Percentiles rank a stretch among this genome's conserved stretches.
Evolutionary conservation across 768 basidiomycete genomes (phyloP).

Genomic region (Leccinum ochraceum): DNA sequence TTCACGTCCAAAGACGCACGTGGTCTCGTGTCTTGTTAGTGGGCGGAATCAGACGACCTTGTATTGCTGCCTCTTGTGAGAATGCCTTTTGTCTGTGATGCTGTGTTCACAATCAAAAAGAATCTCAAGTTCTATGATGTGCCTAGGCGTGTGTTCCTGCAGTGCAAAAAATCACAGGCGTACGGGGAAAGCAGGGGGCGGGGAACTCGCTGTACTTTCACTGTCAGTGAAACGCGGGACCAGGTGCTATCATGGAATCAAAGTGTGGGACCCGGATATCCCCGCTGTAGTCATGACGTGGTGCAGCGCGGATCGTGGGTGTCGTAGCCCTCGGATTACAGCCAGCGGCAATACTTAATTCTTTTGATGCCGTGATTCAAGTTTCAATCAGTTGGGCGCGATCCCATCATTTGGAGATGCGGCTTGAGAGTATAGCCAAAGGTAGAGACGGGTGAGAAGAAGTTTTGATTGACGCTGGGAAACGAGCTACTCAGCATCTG

Average conservation of each 20-base stretch:
- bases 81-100: conserved; percentile 2
- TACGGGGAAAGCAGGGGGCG: background rate
- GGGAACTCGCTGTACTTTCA: background rate
- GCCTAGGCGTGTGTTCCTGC: conserved; percentile 7
- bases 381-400: conserved; percentile 13
- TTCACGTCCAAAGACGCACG: conserved; percentile 1
- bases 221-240: background rate
- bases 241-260: background rate
- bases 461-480: conserved; percentile 10
- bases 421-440: conserved; percentile 4
- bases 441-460: background rate
- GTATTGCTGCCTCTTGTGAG: conserved; percentile 5
- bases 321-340: conserved; percentile 7
- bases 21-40: background rate
- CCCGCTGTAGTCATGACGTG: conserved; percentile 11
- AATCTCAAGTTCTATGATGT: conserved; percentile 1
- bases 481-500: background rate
- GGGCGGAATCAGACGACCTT: conserved; percentile 9
- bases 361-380: conserved; percentile 9
- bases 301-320: conserved; percentile 4
- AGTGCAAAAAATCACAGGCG: conserved; percentile 1
- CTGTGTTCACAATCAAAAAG: background rate
- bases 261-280: conserved; percentile 2
- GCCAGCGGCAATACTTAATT: conserved; percentile 4
- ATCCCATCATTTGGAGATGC: conserved; percentile 15